These are phyloP conservation scores for Diaporthe vexans DNA, from an alignment of 2,329 filamentous ascomycete genomes.

Conservation along the genomic window DNA sequence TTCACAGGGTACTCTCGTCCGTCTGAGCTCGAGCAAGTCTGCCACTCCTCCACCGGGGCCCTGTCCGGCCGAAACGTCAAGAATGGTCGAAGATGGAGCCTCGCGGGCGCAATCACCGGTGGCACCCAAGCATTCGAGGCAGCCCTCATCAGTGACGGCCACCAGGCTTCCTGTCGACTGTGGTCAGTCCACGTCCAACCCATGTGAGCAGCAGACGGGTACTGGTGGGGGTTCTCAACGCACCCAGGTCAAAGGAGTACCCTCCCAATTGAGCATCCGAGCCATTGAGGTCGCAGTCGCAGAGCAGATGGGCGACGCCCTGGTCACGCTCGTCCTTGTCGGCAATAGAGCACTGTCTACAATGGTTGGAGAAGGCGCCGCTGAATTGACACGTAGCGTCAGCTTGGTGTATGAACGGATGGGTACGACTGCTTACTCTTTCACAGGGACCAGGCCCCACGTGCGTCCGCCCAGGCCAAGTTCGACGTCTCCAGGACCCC, in stretches of 20 bases:
- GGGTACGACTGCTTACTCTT: conserved; percentile 18
- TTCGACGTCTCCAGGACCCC: conserved; percentile 1
- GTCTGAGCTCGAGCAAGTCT: not conserved
- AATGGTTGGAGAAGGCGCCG: conserved; percentile 28
- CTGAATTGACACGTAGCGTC: not conserved
- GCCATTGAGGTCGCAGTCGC: conserved; percentile 21
- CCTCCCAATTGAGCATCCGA: not conserved
- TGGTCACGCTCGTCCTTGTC: conserved; percentile 5
- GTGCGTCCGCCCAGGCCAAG: not conserved
- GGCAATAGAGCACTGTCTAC: conserved; percentile 28
- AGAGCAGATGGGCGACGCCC: conserved; percentile 27
- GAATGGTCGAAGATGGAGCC: not conserved
- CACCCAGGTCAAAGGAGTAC: conserved; percentile 37
- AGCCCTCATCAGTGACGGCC: conserved; percentile 26
- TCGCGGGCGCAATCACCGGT: not conserved
- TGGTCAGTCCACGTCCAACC: not conserved
- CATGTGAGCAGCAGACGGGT: not conserved
- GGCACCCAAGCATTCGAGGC: conserved; percentile 31
- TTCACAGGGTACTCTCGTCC: conserved; percentile 24
- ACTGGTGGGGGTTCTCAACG: not conserved
- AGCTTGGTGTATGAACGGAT: not conserved
- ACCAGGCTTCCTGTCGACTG: conserved; percentile 5
- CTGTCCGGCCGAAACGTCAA: not conserved
- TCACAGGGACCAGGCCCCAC: not conserved
- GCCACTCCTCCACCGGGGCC: not conserved